phyloP scores from a whole-genome alignment of 139 green algal species.

The Auxenochlorella pyrenoidosa region DNA sequence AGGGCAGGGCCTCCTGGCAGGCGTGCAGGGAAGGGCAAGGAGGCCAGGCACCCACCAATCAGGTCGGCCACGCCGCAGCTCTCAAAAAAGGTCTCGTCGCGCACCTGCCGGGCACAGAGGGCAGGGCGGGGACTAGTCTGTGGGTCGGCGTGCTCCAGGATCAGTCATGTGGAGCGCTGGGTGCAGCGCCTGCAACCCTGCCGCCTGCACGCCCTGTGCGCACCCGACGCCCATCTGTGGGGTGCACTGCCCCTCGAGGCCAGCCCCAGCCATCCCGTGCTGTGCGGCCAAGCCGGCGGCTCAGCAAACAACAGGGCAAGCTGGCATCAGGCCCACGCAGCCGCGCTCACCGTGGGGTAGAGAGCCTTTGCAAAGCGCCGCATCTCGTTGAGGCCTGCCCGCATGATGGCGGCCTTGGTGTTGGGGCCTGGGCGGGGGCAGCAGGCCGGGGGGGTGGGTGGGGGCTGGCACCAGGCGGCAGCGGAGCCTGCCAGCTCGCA shows the following conservation, averaged over 20 bases:
- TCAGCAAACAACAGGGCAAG: too few species aligned
- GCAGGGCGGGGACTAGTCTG: neutral
- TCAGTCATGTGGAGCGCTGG: neutral
- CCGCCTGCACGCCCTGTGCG: neutral
- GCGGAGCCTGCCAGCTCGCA: neutral
- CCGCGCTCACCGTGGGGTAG: constrained; percentile 49
- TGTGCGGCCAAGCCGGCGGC: too few species aligned
- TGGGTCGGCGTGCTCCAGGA: neutral
- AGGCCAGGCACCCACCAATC: constrained; percentile 41
- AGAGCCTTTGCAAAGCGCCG: constrained; percentile 59
- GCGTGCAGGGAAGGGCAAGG: neutral
- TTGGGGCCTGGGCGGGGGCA: constrained; percentile 53
- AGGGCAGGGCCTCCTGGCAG: too few species aligned
- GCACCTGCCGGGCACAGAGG: neutral
- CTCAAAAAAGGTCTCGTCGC: constrained; percentile 83
- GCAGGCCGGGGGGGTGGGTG: neutral
- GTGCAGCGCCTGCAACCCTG: neutral
- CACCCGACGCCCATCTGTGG: too few species aligned
- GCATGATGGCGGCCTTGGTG: constrained; percentile 77
- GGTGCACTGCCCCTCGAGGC: too few species aligned
- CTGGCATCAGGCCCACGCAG: too few species aligned
- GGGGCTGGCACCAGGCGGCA: neutral
- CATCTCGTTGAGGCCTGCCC: constrained; percentile 77
- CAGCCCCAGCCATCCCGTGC: too few species aligned
- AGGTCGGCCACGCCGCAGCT: constrained; percentile 78